Base-by-base conservation (phyloP, 2,329 filamentous ascomycete genomes). In the Cladophialophora psammophila region DNA sequence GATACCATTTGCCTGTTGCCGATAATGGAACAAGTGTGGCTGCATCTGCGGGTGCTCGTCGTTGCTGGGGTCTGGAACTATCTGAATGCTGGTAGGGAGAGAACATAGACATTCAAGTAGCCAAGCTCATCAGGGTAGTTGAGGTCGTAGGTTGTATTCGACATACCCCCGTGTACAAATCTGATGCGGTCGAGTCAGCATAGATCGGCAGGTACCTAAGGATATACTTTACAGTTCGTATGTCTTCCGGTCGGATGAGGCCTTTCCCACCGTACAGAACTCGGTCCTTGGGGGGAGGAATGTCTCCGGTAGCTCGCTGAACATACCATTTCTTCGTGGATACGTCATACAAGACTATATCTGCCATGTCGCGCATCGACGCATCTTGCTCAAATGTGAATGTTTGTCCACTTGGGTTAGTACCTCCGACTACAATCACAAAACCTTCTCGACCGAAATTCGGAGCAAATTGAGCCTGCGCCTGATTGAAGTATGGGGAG, bases 11-110 rank as follows among this genome's bases (percentile, higher is more conserved):
- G 53, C 32, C 53, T n/a, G 35, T 55, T 55, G 32, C 53, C 53
- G 31, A 55, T 55, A 31, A 55, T 13, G 15, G 31, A 38, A 6
- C 53, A 55, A 9, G 53, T 55, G 13, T 55, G 53, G 31, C 53
- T 38, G 53, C 35, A 35, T 8, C 53, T 26, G 31, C 31, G 53
- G 9, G 53, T 38, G 15, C 9, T 55, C 12, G 31, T 38, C 35
- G 53, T n/a, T 12, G 53, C 35, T 3, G 32, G 32, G 31, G 53
- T 38, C 10, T 38, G 53, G 7, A 38, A 55, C 53, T 31, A 55
- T 55, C 53, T 34, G 53, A 55, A 55, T n/a, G 53, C 53, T n/a
- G 53, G 53, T n/a, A 55, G 31, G 9, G 53, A 55, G 31, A 55
- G 53, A 26, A 55, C 35, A 38, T 55, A 55, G n/a, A 55, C 53